Percentiles rank a stretch among this genome's conserved stretches.
phyloP scores from a whole-genome alignment of 805 yeast species.

The Hanseniaspora clermontiae region DNA sequence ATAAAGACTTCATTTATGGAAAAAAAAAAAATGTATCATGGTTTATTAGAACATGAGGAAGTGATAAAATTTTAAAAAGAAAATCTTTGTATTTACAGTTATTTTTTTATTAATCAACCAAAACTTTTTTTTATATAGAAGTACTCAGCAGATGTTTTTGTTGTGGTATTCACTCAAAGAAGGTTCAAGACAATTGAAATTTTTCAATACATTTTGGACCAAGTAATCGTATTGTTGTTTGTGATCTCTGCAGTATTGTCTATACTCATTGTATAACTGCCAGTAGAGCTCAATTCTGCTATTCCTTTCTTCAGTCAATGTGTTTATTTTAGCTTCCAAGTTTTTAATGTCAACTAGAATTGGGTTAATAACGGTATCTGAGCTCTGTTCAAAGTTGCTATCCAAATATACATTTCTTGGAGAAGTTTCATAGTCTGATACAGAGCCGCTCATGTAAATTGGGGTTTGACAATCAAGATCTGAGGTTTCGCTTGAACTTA shows the following conservation, averaged over 20 bases:
- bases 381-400: neutral
- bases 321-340: constrained; percentile 1
- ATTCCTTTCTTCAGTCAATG: constrained; percentile 20
- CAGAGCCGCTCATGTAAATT: neutral
- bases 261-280: constrained; percentile 40
- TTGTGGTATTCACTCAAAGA: constrained; percentile 30
- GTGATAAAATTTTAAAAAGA: too few species aligned
- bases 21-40: too few species aligned
- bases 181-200: constrained; percentile 32
- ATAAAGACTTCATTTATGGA: too few species aligned
- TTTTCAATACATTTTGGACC: constrained; percentile 34
- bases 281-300: constrained; percentile 44
- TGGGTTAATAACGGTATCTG: constrained; percentile 29
- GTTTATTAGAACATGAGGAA: too few species aligned
- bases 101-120: too few species aligned
- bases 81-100: too few species aligned
- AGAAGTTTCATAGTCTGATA: neutral
- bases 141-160: constrained; percentile 1
- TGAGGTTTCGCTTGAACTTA: constrained; percentile 1
- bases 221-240: constrained; percentile 36
- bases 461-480: constrained; percentile 10
- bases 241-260: constrained; percentile 35
- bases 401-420: neutral
- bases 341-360: constrained; percentile 16
- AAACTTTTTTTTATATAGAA: neutral